Evolutionary conservation across 2,329 filamentous ascomycete genomes (phyloP), one percentile per base, ranked within the genome.

Genomic region (Parafenestella ontariensis): DNA sequence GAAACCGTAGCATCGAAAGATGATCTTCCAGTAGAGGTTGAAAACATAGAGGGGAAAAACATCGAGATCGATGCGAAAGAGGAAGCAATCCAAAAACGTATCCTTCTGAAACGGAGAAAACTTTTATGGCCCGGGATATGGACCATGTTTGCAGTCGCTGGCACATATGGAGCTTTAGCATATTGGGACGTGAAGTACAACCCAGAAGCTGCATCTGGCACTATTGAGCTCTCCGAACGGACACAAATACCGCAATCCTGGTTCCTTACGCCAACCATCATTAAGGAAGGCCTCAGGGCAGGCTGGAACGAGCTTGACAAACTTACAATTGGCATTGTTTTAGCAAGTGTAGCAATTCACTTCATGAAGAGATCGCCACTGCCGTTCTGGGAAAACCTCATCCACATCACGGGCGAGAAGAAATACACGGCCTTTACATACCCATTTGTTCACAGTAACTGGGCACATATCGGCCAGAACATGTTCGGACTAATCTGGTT

Each of bases 401-500:
- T 56, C 17, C 55, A 57, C 21, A 46, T 58, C n/a, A 57, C 53
- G 17, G 51, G 55, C 18, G 48, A 57, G 29, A 51, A 42, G 36
- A 58, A 54, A 42, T 59, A 57, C 28, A 61, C 55, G n/a, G 44
- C 53, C 6, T 59, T 63, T 18, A 63, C 55, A 11, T 56, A 57
- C 28, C 43, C 53, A 4, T 47, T 55, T 11, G 28, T 57, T 15
- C 33, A 63, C 20, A 23, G 20, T 18, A 49, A 37, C 13, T 61
- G 55, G 61, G 8, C 15, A 3, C 51, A 58, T 26, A 23, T 54
- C 4, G 42, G 24, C 6, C 8, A 31, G 21, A 61, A 55, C 18
- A 56, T 46, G 44, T 43, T 50, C 18, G 28, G 18, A 1, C 45
- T 64, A 3, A 43, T 26, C 3, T 61, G 55, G 55, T 52, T 61